Percentiles rank a stretch among this genome's conserved stretches.
phyloP scores from a whole-genome alignment of 495 filamentous ascomycete genomes.

The Tuber aestivum region DNA sequence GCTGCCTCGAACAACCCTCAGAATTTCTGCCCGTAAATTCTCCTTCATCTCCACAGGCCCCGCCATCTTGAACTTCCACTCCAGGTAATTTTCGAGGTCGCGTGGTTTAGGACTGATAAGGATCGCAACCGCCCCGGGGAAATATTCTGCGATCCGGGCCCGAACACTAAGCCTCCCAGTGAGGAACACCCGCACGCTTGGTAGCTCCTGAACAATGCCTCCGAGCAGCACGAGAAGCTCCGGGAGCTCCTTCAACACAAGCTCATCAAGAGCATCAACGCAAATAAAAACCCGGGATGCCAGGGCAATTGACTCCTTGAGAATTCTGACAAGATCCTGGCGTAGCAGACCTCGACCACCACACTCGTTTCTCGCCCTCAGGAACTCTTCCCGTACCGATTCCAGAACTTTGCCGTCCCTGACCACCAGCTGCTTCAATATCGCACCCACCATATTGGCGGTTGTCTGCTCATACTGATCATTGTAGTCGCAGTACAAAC shows the following conservation, averaged over 20 bases:
- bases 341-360: neutral
- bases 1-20: neutral
- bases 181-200: neutral
- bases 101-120: neutral
- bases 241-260: neutral
- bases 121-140: neutral
- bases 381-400: neutral
- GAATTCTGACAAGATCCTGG: neutral
- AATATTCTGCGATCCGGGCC: neutral
- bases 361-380: neutral
- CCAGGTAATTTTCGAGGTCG: neutral
- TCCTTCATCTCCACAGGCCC: neutral
- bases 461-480: neutral
- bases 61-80: neutral
- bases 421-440: neutral
- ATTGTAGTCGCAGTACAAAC: neutral
- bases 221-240: neutral
- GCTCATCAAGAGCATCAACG: neutral
- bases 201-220: neutral
- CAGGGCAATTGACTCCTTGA: neutral
- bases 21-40: neutral
- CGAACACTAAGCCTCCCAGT: neutral
- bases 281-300: neutral
- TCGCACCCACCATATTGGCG: neutral
- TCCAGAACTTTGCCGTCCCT: neutral